phyloP scores from a whole-genome alignment of 2,329 filamentous ascomycete species.

The Didymella pomorum region DNA sequence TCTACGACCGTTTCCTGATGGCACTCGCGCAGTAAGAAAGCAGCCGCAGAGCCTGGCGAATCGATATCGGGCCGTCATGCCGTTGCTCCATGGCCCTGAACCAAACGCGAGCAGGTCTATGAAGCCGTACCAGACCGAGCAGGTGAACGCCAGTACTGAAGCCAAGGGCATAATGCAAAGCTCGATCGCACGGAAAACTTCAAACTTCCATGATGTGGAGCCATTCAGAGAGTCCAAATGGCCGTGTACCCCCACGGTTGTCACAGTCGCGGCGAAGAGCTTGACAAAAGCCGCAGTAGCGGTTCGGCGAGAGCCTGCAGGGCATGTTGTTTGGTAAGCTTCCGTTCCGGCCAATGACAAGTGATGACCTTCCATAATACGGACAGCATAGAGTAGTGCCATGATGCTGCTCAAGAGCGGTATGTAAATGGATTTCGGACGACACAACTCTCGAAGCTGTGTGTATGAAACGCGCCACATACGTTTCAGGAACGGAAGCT shows the following conservation, averaged over 20 bases:
- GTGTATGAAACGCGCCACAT: neutral
- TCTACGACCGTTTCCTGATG: neutral
- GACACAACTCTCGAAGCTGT: neutral
- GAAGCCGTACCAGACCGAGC: neutral
- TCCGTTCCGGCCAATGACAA: neutral
- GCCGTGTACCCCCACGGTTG: neutral
- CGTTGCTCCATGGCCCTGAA: neutral
- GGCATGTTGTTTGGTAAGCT: neutral
- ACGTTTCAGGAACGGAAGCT: neutral
- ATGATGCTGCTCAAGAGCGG: neutral
- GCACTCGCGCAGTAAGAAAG: too few relatives aligned
- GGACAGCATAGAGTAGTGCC: neutral
- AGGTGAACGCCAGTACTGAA: neutral
- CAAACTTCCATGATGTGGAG: neutral
- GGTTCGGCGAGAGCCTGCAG: neutral
- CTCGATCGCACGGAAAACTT: neutral
- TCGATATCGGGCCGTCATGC: neutral
- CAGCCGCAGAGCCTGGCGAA: neutral
- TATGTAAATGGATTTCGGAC: neutral
- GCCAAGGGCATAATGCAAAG: neutral
- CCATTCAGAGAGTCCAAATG: neutral
- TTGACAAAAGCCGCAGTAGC: neutral
- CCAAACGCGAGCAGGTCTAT: neutral
- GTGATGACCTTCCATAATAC: neutral
- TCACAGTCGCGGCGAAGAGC: constrained; percentile 1